phyloP scores from a whole-genome alignment of 192 early-diverging fungal genomes.

The Paraglomus occultum region DNA sequence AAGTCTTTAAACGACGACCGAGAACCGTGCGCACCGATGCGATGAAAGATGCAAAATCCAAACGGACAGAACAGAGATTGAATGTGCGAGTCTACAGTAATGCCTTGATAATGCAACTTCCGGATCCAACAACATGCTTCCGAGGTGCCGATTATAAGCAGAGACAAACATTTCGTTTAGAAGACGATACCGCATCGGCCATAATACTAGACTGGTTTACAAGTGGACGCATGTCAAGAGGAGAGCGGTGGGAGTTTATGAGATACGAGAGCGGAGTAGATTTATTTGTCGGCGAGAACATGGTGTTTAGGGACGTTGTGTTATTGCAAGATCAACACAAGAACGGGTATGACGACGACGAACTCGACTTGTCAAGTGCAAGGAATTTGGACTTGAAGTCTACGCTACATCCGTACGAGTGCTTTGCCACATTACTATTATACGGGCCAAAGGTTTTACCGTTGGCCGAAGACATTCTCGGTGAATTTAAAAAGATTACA shows the following conservation, averaged over 20 bases:
- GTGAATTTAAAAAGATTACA: conserved; percentile 30
- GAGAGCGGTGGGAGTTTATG: conserved; percentile 73
- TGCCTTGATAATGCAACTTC: conserved; percentile 59
- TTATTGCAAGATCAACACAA: conserved; percentile 47
- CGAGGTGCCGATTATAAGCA: conserved; percentile 60
- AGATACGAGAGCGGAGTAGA: conserved; percentile 42
- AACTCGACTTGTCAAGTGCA: no score
- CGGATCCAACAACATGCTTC: conserved; percentile 82
- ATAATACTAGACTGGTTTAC: conserved; percentile 86
- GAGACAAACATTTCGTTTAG: conserved; percentile 50
- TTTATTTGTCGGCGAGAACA: conserved; percentile 30
- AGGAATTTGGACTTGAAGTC: conserved; percentile 35
- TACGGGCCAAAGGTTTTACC: conserved; percentile 37
- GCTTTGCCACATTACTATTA: conserved; percentile 60
- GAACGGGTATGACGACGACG: conserved; percentile 1
- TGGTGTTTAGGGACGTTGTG: conserved; percentile 50
- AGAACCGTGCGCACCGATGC: conserved; percentile 20
- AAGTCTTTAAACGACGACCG: conserved; percentile 63
- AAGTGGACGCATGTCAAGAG: conserved; percentile 66
- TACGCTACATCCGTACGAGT: conserved; percentile 49
- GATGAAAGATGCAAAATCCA: not conserved
- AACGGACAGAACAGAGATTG: conserved; percentile 45
- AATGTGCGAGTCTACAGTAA: conserved; percentile 37
- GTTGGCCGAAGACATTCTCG: conserved; percentile 1
- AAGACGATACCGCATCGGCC: conserved; percentile 48